Conservation (phyloP, 768 basidiomycete genomes). For the Phallus indusiatus region DNA sequence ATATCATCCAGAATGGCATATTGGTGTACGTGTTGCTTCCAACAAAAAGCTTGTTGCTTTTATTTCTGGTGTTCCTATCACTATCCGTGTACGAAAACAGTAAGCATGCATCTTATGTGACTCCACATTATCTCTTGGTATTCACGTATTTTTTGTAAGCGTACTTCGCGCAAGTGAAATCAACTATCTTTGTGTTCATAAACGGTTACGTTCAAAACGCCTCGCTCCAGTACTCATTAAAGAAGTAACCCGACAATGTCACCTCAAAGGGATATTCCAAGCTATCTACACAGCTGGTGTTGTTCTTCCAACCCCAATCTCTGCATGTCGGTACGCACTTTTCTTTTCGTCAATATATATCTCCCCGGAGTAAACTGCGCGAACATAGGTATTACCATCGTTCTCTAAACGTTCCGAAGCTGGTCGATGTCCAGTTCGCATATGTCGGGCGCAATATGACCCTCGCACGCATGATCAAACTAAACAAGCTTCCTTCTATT, state of each 20-base stretch:
- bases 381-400: slow-evolving; percentile 78
- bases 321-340: slow-evolving; percentile 59
- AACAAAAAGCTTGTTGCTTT: slow-evolving; percentile 95
- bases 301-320: slow-evolving; percentile 87
- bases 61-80: slow-evolving; percentile 87
- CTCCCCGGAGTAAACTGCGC: background rate
- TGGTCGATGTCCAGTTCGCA: slow-evolving; percentile 86
- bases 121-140: background rate
- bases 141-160: slow-evolving; percentile 27
- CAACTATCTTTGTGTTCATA: slow-evolving; percentile 96
- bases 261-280: slow-evolving; percentile 87
- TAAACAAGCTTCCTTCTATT: slow-evolving; percentile 54
- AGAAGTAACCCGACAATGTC: slow-evolving; percentile 88
- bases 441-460: slow-evolving; percentile 80
- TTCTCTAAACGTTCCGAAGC: slow-evolving; percentile 81
- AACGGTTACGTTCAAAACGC: slow-evolving; percentile 92
- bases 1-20: slow-evolving; percentile 89
- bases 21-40: slow-evolving; percentile 85
- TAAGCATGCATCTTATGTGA: slow-evolving; percentile 29
- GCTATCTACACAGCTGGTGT: slow-evolving; percentile 96
- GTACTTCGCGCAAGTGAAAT: slow-evolving; percentile 75
- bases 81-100: slow-evolving; percentile 77
- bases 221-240: slow-evolving; percentile 94
- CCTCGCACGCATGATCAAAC: slow-evolving; percentile 78
- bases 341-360: background rate